Conservation (phyloP, 495 filamentous ascomycete species). For the Xylaria telfairii region DNA sequence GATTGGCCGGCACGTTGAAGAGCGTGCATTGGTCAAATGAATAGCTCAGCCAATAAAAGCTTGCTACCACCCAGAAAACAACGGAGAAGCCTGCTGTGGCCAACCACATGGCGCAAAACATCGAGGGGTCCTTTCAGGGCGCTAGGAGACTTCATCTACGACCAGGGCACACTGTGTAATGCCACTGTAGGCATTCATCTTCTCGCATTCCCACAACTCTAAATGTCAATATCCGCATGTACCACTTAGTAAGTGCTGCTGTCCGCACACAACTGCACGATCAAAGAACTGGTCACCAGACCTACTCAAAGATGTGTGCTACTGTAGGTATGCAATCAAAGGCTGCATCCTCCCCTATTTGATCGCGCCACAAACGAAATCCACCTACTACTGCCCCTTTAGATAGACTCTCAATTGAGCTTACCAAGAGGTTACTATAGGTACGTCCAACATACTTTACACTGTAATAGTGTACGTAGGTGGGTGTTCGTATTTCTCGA, state of each 20-base stretch:
- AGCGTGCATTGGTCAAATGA: conserved; percentile 16
- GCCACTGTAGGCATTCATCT: neutral
- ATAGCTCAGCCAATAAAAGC: conserved; percentile 12
- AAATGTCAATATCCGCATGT: neutral
- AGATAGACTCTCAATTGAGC: neutral
- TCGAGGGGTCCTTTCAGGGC: conserved; percentile 13
- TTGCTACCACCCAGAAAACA: neutral
- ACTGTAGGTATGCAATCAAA: too few relatives aligned
- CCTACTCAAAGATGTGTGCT: neutral
- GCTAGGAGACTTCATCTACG: conserved; percentile 8
- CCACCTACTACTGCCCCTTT: neutral
- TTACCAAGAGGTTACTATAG: neutral
- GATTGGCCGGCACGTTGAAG: neutral
- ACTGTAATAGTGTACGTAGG: neutral
- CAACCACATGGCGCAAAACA: neutral
- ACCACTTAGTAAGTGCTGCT: too few relatives aligned
- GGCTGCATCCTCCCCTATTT: neutral
- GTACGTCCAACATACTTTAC: neutral
- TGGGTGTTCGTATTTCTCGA: neutral
- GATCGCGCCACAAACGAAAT: neutral
- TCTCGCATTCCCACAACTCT: conserved; percentile 9
- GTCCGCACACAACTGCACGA: neutral
- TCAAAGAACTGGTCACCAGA: neutral
- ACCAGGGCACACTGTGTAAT: neutral
- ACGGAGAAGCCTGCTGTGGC: neutral